Base-by-base conservation (phyloP, 2,329 filamentous ascomycete species). In the Fusarium scirpi region DNA sequence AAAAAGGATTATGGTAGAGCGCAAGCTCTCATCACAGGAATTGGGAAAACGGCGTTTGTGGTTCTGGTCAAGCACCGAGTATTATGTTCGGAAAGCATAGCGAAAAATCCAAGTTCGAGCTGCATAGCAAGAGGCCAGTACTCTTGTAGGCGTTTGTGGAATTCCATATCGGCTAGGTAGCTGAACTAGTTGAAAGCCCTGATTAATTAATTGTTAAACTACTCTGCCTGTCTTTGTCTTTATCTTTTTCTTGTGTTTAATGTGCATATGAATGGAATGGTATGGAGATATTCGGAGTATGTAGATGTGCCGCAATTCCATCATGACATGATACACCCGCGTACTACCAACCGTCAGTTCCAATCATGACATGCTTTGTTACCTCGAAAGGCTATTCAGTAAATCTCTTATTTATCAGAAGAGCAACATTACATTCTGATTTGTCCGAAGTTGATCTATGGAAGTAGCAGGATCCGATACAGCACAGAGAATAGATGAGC, bases 91-190 rank as follows among this genome's bases (percentile, higher is more conserved):
- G 45, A 46, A 69, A 59, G 51, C 49, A 69, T 49, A 61, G 69
- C 58, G 63, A 69, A 58, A 76, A 59, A 63, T 54, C 67, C 62
- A 44, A 47, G 6, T 66, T 44, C 29, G 59, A 69, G 52, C 48
- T 62, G 64, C 69, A 71, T 71, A 73, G 64, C 67, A 46, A 56
- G 66, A 27, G 60, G 41, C 51, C 41, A 62, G 54, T 56, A 46
- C 58, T 62, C 58, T 64, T 63, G 63, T 51, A 54, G 72, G 72
- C 72, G 70, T 74, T 74, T 70, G 66, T 58, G 58, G 63, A 62
- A 63, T 60, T 58, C 65, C 43, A 61, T 68, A 61, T 63, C 48
- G 64, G 58, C 56, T 54, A 40, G 49, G 62, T 58, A 56, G 61
- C 58, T 66, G 59, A 46, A 70, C 63, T 65, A 63, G 58, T 64